These are phyloP conservation scores for Phytophthora pseudosyringae DNA, from an alignment of 352 stramenopile genomes.

Conservation along the genomic window DNA sequence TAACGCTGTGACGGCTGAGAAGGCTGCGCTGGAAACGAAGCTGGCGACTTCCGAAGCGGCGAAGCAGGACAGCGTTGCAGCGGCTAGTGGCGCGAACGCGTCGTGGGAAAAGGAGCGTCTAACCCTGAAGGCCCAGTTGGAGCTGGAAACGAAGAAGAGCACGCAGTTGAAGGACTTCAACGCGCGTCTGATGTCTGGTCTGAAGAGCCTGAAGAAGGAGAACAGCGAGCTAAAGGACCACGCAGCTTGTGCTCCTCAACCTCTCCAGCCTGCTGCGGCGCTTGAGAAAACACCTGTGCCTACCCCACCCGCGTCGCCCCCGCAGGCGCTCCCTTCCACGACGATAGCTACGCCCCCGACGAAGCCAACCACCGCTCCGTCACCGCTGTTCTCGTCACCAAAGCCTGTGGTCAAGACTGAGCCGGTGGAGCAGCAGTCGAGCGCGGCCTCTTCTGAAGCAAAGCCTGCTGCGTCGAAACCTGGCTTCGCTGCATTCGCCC, in stretches of 20 bases:
- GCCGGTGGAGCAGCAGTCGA: slow-evolving; percentile 15
- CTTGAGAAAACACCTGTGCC: slow-evolving; percentile 30
- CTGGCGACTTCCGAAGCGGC: slow-evolving; percentile 45
- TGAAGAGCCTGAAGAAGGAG: slow-evolving; percentile 80
- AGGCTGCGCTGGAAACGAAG: slow-evolving; percentile 52
- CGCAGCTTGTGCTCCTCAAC: slow-evolving; percentile 24
- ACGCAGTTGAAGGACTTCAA: slow-evolving; percentile 82
- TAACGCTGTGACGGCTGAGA: slow-evolving; percentile 41
- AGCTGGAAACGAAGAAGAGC: slow-evolving; percentile 71
- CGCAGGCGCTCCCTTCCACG: slow-evolving; percentile 20
- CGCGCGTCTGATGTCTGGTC: slow-evolving; percentile 61
- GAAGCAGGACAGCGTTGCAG: slow-evolving; percentile 42
- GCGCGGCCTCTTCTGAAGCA: slow-evolving; percentile 16
- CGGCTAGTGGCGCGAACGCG: slow-evolving; percentile 40
- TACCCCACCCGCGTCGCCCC: slow-evolving; percentile 26
- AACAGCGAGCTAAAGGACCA: slow-evolving; percentile 77
- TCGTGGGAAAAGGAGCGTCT: slow-evolving; percentile 67
- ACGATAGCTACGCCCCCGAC: slow-evolving; percentile 18
- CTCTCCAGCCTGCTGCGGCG: slow-evolving; percentile 13
- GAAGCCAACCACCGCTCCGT: slow-evolving; percentile 22
- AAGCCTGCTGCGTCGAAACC: slow-evolving; percentile 22
- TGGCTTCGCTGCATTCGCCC: slow-evolving; percentile 7
- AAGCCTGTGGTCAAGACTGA: slow-evolving; percentile 24
- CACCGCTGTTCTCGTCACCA: slow-evolving; percentile 30
- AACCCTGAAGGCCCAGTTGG: slow-evolving; percentile 60